Conservation (phyloP, 306 rosid genomes). For the Sindora glabra region DNA sequence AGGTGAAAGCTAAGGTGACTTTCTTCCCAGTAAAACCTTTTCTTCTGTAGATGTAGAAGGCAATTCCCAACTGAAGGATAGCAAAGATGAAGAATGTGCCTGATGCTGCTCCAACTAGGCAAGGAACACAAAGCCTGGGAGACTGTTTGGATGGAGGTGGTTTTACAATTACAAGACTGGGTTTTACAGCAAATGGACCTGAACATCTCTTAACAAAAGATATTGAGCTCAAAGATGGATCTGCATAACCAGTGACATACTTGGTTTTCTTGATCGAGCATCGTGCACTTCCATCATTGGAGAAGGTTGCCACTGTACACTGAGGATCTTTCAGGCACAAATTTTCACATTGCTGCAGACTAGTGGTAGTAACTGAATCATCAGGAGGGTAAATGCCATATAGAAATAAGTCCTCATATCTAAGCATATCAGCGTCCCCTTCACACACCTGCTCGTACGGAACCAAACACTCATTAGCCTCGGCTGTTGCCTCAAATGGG, state of each 20-base stretch:
- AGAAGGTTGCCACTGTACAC: constrained; percentile 60
- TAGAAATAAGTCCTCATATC: constrained; percentile 28
- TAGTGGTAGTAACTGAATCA: constrained; percentile 28
- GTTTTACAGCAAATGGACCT: constrained; percentile 65
- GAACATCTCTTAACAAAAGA: constrained; percentile 66
- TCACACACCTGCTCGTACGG: constrained; percentile 31
- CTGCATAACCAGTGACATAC: constrained; percentile 55
- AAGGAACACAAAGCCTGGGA: constrained; percentile 39
- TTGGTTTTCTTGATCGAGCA: constrained; percentile 51
- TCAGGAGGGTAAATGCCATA: constrained; percentile 61
- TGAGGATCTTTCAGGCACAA: constrained; percentile 45
- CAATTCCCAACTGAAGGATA: constrained; percentile 47
- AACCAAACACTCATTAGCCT: constrained; percentile 37
- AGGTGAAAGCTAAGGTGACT: constrained; percentile 22
- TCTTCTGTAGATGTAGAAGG: constrained; percentile 42
- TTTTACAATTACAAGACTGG: background rate
- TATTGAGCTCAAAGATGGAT: constrained; percentile 49
- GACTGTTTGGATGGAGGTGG: constrained; percentile 19
- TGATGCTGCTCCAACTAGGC: constrained; percentile 51
- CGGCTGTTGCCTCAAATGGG: constrained; percentile 36
- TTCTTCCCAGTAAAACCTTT: constrained; percentile 24
- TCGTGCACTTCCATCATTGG: constrained; percentile 55
- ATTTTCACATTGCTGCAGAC: constrained; percentile 45
- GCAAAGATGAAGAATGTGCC: constrained; percentile 40
- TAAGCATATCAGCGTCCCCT: constrained; percentile 30